Conservation (phyloP, 352 stramenopile genomes). For the Phytophthora pisi region DNA sequence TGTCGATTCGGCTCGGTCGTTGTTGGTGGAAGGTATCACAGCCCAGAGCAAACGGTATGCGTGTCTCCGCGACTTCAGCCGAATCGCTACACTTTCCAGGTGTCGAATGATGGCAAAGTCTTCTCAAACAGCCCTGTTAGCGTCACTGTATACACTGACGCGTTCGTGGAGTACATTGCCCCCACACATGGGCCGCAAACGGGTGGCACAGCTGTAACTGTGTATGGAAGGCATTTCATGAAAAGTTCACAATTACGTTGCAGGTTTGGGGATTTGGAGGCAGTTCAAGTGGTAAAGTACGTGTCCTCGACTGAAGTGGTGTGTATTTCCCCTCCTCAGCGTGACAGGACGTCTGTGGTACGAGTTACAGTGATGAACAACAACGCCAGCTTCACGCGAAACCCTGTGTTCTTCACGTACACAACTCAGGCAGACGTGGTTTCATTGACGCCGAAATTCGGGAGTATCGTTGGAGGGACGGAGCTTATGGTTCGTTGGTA, state of each 20-base stretch:
- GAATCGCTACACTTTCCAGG: slow-evolving; percentile 68
- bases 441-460: slow-evolving; percentile 57
- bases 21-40: slow-evolving; percentile 60
- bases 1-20: slow-evolving; percentile 85
- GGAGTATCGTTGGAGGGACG: slow-evolving; percentile 58
- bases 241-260: slow-evolving; percentile 61
- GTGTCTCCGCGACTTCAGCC: slow-evolving; percentile 58
- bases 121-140: slow-evolving; percentile 66
- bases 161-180: slow-evolving; percentile 66
- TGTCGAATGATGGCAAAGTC: slow-evolving; percentile 71
- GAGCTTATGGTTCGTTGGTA: slow-evolving; percentile 60
- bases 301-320: slow-evolving; percentile 74
- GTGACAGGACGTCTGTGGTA: slow-evolving; percentile 44
- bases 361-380: slow-evolving; percentile 71
- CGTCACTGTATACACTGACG: slow-evolving; percentile 80
- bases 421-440: slow-evolving; percentile 54
- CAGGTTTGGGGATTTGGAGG: slow-evolving; percentile 71
- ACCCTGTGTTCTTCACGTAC: slow-evolving; percentile 86
- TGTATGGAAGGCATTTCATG: slow-evolving; percentile 87
- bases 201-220: slow-evolving; percentile 82
- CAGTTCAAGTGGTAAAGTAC: slow-evolving; percentile 60
- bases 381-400: slow-evolving; percentile 61
- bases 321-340: slow-evolving; percentile 65
- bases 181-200: slow-evolving; percentile 74
- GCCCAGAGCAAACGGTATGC: slow-evolving; percentile 59